Evolutionary conservation across 768 basidiomycete genomes (phyloP).

Genomic region (Leccinum fibrillosum): DNA sequence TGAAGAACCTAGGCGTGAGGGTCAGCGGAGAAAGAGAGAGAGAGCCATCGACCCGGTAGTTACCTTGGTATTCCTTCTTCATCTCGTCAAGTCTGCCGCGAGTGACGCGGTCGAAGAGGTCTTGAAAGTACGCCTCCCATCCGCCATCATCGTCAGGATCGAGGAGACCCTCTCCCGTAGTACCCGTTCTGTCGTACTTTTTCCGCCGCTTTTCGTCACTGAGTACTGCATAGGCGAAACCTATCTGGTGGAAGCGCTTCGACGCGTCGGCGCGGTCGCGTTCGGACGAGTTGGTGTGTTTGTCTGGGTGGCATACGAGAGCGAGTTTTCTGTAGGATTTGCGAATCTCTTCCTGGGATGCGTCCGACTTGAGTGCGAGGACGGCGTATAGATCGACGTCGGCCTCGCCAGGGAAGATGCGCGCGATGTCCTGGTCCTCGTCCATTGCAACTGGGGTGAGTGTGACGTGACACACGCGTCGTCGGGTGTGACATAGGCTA

Average conservation of each 20-base stretch:
- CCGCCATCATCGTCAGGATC: slow-evolving; percentile 71
- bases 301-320: slow-evolving; percentile 86
- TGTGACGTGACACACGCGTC: slow-evolving; percentile 3
- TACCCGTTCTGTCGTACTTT: slow-evolving; percentile 83
- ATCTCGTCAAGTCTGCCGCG: slow-evolving; percentile 85
- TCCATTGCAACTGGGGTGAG: slow-evolving; percentile 47
- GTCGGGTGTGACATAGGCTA: too few species aligned
- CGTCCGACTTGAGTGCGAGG: slow-evolving; percentile 52
- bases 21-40: background rate
- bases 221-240: slow-evolving; percentile 90
- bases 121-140: slow-evolving; percentile 95
- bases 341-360: slow-evolving; percentile 66
- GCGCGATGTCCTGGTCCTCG: slow-evolving; percentile 60
- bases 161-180: slow-evolving; percentile 75
- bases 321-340: slow-evolving; percentile 85
- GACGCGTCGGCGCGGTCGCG: slow-evolving; percentile 63
- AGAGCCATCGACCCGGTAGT: background rate
- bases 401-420: slow-evolving; percentile 76
- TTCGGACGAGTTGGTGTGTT: slow-evolving; percentile 62
- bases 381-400: slow-evolving; percentile 76
- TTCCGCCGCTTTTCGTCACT: slow-evolving; percentile 71
- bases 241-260: slow-evolving; percentile 87
- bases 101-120: slow-evolving; percentile 84
- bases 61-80: slow-evolving; percentile 91
- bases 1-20: slow-evolving; percentile 57